Evolutionary conservation across 371 early-diverging fungal species (phyloP).

Genomic region (Polyrhizophydium stewartii): DNA sequence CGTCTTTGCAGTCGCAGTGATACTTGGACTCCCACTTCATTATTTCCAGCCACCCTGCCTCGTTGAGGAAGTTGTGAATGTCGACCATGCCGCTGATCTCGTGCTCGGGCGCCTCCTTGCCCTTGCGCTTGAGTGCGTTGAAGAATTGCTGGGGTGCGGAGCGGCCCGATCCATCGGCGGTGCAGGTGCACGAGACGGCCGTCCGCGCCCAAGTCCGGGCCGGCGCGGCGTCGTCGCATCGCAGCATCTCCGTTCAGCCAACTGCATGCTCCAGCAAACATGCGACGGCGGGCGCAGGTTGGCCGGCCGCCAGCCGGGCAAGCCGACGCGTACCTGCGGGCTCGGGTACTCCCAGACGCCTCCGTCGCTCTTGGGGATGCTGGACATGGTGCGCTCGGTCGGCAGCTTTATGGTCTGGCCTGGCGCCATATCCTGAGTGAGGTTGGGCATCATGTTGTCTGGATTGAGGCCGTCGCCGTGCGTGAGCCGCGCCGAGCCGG

Average conservation of each 20-base stretch:
- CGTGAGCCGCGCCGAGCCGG: not conserved
- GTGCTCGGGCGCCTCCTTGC: constrained; percentile 87
- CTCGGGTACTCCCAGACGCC: constrained; percentile 92
- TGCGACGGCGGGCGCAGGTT: too few relatives aligned
- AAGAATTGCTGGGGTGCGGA: constrained; percentile 96
- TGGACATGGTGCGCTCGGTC: constrained; percentile 58
- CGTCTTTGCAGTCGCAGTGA: constrained; percentile 50
- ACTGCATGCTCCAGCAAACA: too few relatives aligned
- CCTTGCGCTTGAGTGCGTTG: constrained; percentile 90
- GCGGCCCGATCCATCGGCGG: not conserved
- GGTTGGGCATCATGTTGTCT: constrained; percentile 84
- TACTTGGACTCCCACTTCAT: constrained; percentile 85
- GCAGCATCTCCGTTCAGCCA: not conserved
- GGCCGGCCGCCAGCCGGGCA: not conserved
- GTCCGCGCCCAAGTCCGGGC: too few relatives aligned
- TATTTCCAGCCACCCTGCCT: constrained; percentile 91
- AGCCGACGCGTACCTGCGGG: constrained; percentile 50
- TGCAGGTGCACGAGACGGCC: not conserved
- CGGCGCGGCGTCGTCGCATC: not conserved
- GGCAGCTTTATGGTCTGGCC: constrained; percentile 68
- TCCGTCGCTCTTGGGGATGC: constrained; percentile 45
- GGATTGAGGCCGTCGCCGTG: constrained; percentile 50
- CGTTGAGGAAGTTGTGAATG: constrained; percentile 96
- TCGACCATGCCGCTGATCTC: constrained; percentile 90
- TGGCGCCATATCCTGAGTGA: constrained; percentile 59